Evolutionary conservation across 495 filamentous ascomycete genomes (phyloP), one percentile per base, ranked within the genome.

Genomic region (Penicillium macrosclerotiorum): DNA sequence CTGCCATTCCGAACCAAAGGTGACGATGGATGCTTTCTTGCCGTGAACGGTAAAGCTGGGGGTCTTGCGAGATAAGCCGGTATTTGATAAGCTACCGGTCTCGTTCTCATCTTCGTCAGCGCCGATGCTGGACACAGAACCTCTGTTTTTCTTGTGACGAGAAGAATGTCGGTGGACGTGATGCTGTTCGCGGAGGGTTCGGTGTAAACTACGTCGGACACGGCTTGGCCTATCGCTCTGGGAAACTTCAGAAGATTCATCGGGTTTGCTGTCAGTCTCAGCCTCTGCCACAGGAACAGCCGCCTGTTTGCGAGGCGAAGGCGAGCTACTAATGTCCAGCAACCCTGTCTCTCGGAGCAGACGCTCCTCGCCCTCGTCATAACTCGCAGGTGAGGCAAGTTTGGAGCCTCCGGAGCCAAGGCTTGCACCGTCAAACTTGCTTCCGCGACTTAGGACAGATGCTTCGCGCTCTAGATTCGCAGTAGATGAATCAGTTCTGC

Each of bases 1-100:
- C 56, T 93, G 84, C 76, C 94, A 86, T 53, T 96, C 94, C 27
- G 82, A 84, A 6, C 91, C 91, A 64, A 98, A 95, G 20, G 88
- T 95, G 47, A 98, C 84, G 37, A 98, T 86, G 0, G 89, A 95
- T 2, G 93, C 93, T 64, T 98, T 97, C 72, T 98, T 98, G 42
- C 93, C 93, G 59, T 98, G 93, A 4, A 98, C 84, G 4, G 89
- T 95, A 62, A 98, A 97, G 52, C 86, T 94, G 8, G 89, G 88
- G 8, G 84, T 80, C 19, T 85, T 86, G 13, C 93, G 80, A 11
- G 84, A 67, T 7, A 98, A 75, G 8, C 83, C 80, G 62, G 91
- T 89, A 11, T 72, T 73, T 36, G n/a, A n/a, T n/a, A n/a, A n/a
- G n/a, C n/a, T n/a, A n/a, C n/a, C n/a, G n/a, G n/a, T 80, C 69